A percentile compares a stretch with the other conserved stretches of the same genome.
Evolutionary conservation across 768 basidiomycete genomes (phyloP).

Genomic region (Xerocomus brunneocitrinus): DNA sequence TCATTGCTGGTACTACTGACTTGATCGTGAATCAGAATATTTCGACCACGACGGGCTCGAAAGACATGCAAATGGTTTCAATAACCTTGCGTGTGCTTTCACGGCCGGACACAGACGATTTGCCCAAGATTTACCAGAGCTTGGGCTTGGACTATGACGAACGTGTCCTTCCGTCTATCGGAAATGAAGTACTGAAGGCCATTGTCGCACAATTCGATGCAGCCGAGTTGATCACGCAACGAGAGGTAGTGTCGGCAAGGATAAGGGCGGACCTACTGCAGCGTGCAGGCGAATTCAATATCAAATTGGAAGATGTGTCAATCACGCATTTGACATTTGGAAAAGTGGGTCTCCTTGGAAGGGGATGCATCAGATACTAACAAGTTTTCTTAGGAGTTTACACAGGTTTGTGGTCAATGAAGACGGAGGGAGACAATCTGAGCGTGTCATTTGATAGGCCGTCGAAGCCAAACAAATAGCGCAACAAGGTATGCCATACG

Average conservation of each 20-base stretch:
- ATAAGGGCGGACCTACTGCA: slow-evolving; percentile 90
- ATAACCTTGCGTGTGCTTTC: slow-evolving; percentile 95
- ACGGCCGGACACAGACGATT: slow-evolving; percentile 81
- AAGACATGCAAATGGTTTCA: slow-evolving; percentile 98
- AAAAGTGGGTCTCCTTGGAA: slow-evolving; percentile 45
- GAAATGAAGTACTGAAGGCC: slow-evolving; percentile 96
- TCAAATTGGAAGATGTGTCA: slow-evolving; percentile 94
- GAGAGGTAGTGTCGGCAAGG: slow-evolving; percentile 92
- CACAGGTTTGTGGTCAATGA: slow-evolving; percentile 42
- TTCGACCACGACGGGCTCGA: slow-evolving; percentile 97
- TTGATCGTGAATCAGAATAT: slow-evolving; percentile 62
- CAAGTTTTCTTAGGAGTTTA: slow-evolving; percentile 65
- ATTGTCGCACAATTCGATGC: slow-evolving; percentile 99
- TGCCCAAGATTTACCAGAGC: slow-evolving; percentile 91
- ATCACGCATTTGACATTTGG: slow-evolving; percentile 90
- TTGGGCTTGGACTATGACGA: slow-evolving; percentile 97
- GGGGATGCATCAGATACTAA: slow-evolving; percentile 2
- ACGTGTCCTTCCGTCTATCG: slow-evolving; percentile 94
- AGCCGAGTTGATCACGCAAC: slow-evolving; percentile 93
- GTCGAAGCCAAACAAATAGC: slow-evolving; percentile 99
- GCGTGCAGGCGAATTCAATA: slow-evolving; percentile 94
- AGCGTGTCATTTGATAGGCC: slow-evolving; percentile 43
- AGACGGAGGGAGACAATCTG: neutral
- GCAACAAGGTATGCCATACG: slow-evolving; percentile 73
- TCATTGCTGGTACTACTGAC: slow-evolving; percentile 4